Conservation (phyloP, 345 rosid species). For the Gossypium stocksii region DNA sequence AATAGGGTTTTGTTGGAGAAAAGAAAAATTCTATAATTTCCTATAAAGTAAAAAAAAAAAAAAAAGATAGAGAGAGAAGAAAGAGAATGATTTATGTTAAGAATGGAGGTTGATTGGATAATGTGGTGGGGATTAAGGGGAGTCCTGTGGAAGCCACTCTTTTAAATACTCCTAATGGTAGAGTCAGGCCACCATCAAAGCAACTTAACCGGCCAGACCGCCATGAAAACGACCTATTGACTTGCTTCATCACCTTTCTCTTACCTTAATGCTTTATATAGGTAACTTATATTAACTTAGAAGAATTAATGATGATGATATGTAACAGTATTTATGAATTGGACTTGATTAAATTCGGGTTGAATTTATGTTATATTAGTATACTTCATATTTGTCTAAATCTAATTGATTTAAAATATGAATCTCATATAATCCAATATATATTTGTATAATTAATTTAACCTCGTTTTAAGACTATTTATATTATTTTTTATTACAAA, state of each 20-base stretch:
- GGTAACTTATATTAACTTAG: not conserved
- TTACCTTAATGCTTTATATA: not conserved
- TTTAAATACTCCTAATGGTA: not conserved
- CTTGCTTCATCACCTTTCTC: not conserved
- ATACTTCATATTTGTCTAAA: fast-evolving
- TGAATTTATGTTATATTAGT: too few species aligned
- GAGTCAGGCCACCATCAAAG: not conserved
- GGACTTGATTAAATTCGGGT: too few species aligned
- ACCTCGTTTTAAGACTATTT: too few species aligned
- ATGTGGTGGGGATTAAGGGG: not conserved
- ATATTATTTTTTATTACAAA: too few species aligned
- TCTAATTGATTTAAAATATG: too few species aligned
- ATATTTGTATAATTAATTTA: too few species aligned
- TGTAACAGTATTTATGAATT: not conserved
- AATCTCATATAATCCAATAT: too few species aligned
- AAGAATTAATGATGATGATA: not conserved
- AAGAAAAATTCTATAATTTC: not conserved
- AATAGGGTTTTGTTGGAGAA: not conserved
- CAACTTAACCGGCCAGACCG: constrained; percentile 8
- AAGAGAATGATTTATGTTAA: not conserved
- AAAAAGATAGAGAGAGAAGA: not conserved
- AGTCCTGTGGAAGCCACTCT: not conserved
- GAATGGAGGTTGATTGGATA: not conserved
- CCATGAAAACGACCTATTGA: not conserved
- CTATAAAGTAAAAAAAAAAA: not conserved